These are phyloP conservation scores for Boletus mariae DNA, from an alignment of 1,284 basidiomycete species.

Conservation along the genomic window DNA sequence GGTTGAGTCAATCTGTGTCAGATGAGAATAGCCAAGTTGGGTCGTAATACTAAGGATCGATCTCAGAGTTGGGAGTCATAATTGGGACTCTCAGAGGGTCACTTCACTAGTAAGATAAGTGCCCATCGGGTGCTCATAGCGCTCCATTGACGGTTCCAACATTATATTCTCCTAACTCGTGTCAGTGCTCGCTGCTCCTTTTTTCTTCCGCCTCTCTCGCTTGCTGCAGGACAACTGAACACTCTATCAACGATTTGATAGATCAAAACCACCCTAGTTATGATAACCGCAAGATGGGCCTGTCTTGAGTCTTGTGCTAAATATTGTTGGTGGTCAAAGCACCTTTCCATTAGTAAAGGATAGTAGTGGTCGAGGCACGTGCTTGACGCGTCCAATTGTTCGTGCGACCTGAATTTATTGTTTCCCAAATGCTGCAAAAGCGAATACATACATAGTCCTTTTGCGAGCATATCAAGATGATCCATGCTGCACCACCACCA, in stretches of 20 bases:
- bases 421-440: not conserved
- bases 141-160: too few relatives aligned
- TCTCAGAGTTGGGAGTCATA: too few relatives aligned
- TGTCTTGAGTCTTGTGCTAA: too few relatives aligned
- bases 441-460: not conserved
- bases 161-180: too few relatives aligned
- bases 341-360: too few relatives aligned
- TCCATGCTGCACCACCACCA: constrained; percentile 2
- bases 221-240: too few relatives aligned
- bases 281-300: too few relatives aligned
- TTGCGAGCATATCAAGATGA: constrained; percentile 11
- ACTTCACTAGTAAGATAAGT: not conserved
- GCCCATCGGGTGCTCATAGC: too few relatives aligned
- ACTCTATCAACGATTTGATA: not conserved
- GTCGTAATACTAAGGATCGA: not conserved
- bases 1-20: constrained; percentile 4
- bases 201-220: too few relatives aligned
- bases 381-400: not conserved
- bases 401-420: not conserved
- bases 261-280: not conserved
- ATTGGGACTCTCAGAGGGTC: not conserved
- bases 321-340: too few relatives aligned
- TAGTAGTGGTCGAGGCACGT: not conserved
- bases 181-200: too few relatives aligned
- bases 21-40: not conserved